Evolutionary conservation across 495 filamentous ascomycete species (phyloP), one percentile per base, ranked within the genome.

Genomic region (Penicillium lagena): DNA sequence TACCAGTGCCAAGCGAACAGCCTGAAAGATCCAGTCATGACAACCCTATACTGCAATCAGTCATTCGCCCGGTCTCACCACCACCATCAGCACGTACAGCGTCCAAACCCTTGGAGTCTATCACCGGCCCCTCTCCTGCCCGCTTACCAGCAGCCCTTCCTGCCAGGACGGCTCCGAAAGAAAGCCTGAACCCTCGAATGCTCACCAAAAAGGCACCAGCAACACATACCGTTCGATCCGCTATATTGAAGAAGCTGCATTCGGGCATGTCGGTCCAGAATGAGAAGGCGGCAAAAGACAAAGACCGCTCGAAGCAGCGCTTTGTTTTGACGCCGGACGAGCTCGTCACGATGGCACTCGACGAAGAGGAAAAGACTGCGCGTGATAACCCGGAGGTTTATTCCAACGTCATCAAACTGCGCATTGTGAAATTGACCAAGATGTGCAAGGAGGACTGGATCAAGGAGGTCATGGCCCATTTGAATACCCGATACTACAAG

Each of bases 331-430:
- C 76, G 2, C 62, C 78, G 0, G 79, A 89, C 51, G 81, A 87
- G 45, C 68, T 97, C 15, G 80, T 95, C 7, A 77, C 76, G 33
- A 77, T 86, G 62, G 84, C 88, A 2, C 68, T 96, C 2, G 89
- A 96, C 49, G 82, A 90, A 42, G 93, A 99, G 63, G 82, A 95
- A 55, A 82, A 78, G 42, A 62, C 82, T 22, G 89, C 90, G 1
- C 78, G 63, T 7, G 77, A 81, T 10, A 80, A 80, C 43, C 67
- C 73, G 0, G 52, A 67, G 13, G 80, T 96, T 49, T 97, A 99
- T 54, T 68, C 72, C 4, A 93, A 91, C 56, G 63, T 88, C 8
- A 80, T 97, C 58, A 91, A 87, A 54, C 82, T 85, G 49, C 79
- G 80, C 14, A 87, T 96, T 46, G 67, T 85, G 42, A 67, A 68